Conservation (phyloP, 768 basidiomycete genomes). For the Leccinum variicolor region DNA sequence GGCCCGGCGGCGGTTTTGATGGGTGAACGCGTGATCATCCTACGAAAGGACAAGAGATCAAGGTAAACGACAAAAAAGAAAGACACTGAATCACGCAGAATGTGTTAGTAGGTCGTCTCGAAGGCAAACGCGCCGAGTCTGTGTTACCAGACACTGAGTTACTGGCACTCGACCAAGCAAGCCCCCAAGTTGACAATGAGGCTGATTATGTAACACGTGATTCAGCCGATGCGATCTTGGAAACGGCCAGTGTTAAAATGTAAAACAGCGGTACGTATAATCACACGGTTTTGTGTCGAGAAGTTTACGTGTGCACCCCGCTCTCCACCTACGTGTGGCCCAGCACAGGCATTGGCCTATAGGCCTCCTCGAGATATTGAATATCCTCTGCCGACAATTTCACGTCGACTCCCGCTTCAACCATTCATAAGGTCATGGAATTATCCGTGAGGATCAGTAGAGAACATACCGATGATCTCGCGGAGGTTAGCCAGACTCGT, state of each 20-base stretch:
- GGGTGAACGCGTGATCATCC: slow-evolving; percentile 30
- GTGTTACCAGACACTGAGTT: not conserved
- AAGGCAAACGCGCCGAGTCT: slow-evolving; percentile 2
- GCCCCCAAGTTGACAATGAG: not conserved
- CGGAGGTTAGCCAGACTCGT: slow-evolving; percentile 39
- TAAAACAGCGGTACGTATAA: no score
- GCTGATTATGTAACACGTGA: not conserved
- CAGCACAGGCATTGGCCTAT: slow-evolving; percentile 38
- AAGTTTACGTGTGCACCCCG: not conserved
- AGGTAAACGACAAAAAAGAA: not conserved
- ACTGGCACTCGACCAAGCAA: not conserved
- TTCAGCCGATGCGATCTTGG: no score
- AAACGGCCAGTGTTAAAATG: not conserved
- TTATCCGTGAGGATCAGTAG: not conserved
- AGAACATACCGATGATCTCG: slow-evolving; percentile 37
- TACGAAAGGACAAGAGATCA: not conserved
- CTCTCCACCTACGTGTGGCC: slow-evolving; percentile 31
- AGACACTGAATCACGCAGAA: not conserved
- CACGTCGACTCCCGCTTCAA: slow-evolving; percentile 36
- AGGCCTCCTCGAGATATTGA: slow-evolving; percentile 43
- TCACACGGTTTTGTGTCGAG: not conserved
- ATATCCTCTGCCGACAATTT: slow-evolving; percentile 48
- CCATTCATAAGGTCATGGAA: slow-evolving; percentile 2
- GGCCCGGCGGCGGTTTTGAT: slow-evolving; percentile 14
- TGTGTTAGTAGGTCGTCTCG: not conserved